Percentiles rank a stretch among this genome's conserved stretches.
Evolutionary conservation across 257 asterid species (phyloP).

Genomic region (Prunella vulgaris): DNA sequence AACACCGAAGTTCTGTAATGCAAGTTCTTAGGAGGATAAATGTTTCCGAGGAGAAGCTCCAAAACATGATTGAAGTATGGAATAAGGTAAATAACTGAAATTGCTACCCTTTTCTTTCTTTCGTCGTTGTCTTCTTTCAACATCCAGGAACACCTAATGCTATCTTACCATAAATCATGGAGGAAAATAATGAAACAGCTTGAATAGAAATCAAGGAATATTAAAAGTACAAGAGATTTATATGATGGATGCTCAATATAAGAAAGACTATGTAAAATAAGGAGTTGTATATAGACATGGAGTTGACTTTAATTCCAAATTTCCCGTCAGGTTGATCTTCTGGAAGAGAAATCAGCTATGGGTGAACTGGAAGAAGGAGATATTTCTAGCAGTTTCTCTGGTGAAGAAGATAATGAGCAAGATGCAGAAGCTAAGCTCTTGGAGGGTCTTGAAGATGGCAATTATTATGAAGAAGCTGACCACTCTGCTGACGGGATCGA

Average conservation of each 20-base stretch:
- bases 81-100: constrained; percentile 55
- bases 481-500: constrained; percentile 46
- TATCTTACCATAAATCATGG: neutral
- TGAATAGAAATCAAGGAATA: neutral
- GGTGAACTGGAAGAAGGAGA: constrained; percentile 37
- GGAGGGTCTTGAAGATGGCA: constrained; percentile 26
- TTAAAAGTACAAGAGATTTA: neutral
- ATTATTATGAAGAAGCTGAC: constrained; percentile 30
- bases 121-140: neutral
- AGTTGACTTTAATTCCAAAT: constrained; percentile 10
- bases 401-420: constrained; percentile 32
- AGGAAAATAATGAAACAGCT: neutral
- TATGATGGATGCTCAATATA: neutral
- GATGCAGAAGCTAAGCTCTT: constrained; percentile 27
- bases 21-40: constrained; percentile 77
- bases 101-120: neutral
- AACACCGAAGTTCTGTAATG: constrained; percentile 73
- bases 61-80: constrained; percentile 95
- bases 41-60: constrained; percentile 75
- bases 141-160: neutral
- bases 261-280: neutral
- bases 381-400: constrained; percentile 20
- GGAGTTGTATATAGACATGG: neutral
- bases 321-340: constrained; percentile 63
- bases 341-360: constrained; percentile 32